Evolutionary conservation across 1,284 basidiomycete genomes (phyloP).

Genomic region (Boletus sp.): DNA sequence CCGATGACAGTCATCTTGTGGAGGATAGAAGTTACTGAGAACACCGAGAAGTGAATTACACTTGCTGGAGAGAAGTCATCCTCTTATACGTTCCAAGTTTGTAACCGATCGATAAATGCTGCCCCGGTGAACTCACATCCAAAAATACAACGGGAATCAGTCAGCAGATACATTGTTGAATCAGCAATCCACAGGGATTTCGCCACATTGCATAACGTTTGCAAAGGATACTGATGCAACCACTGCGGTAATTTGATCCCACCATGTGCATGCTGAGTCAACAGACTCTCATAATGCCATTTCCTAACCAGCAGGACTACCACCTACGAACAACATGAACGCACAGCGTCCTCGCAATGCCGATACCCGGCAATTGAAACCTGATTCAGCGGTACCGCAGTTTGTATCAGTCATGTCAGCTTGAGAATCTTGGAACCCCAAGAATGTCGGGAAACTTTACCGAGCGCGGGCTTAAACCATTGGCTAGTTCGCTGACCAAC

Average conservation of each 20-base stretch:
- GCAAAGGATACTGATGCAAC: too few relatives aligned
- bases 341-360: background rate
- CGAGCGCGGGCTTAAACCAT: background rate
- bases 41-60: too few relatives aligned
- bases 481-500: background rate
- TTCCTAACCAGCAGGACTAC: background rate
- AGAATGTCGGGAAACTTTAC: too few relatives aligned
- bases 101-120: too few relatives aligned
- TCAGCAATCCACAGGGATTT: background rate
- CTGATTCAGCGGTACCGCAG: background rate
- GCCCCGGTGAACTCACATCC: too few relatives aligned
- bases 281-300: background rate
- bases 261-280: background rate
- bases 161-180: background rate
- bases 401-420: too few relatives aligned
- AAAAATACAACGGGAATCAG: background rate
- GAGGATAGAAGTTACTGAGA: background rate
- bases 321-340: too few relatives aligned
- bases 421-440: background rate
- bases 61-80: too few relatives aligned
- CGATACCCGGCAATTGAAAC: background rate
- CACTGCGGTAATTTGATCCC: background rate
- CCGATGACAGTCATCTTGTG: conserved; percentile 26
- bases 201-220: background rate
- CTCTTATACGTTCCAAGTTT: conserved; percentile 5